These are phyloP conservation scores for Colletotrichum sp. DNA, from an alignment of 2,329 filamentous ascomycete genomes.

Conservation along the genomic window DNA sequence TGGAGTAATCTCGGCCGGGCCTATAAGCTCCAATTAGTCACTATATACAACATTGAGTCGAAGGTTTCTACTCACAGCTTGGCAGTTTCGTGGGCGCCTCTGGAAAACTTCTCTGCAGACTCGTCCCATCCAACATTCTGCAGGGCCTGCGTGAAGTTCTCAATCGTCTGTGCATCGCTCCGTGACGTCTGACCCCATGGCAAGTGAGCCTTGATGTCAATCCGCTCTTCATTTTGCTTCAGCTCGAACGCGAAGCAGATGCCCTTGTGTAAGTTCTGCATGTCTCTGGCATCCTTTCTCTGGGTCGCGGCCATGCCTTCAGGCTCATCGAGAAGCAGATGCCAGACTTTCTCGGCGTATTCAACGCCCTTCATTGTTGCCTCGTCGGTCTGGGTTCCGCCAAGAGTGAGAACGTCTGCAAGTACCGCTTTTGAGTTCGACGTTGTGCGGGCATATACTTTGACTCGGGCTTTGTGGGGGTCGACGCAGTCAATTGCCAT, in stretches of 20 bases:
- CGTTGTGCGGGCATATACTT: constrained; percentile 25
- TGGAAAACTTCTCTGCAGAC: background rate
- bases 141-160: background rate
- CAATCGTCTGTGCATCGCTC: constrained; percentile 7
- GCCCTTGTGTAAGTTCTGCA: constrained; percentile 20
- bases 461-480: constrained; percentile 26
- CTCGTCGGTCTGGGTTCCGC: constrained; percentile 25
- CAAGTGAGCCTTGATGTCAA: constrained; percentile 9
- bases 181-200: constrained; percentile 8
- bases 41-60: accelerated
- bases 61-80: background rate
- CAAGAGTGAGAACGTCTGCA: constrained; percentile 25
- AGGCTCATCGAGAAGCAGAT: constrained; percentile 27
- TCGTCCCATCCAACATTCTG: background rate
- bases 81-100: background rate
- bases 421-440: constrained; percentile 24
- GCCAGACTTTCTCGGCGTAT: constrained; percentile 25
- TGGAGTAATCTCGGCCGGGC: background rate
- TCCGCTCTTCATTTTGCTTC: constrained; percentile 19
- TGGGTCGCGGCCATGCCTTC: constrained; percentile 14
- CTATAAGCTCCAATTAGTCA: background rate
- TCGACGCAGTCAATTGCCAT: constrained; percentile 28
- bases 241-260: constrained; percentile 28
- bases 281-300: constrained; percentile 15
- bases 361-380: constrained; percentile 23